phyloP scores from a whole-genome alignment of 306 rosid genomes.

The Astragalus membranaceus region DNA sequence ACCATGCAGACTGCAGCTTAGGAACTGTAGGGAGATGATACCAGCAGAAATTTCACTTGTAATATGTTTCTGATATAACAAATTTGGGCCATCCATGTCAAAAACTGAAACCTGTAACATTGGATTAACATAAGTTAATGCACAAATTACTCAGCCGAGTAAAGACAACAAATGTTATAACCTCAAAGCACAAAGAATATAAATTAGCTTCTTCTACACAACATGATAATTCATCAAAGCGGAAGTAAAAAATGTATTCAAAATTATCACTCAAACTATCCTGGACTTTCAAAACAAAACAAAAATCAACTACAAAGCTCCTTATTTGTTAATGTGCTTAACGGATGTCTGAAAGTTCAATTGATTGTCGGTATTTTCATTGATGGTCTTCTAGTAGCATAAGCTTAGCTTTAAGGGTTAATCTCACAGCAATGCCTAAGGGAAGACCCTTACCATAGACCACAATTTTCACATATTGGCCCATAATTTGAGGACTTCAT shows the following conservation, averaged over 20 bases:
- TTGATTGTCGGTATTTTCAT: not conserved
- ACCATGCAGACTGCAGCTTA: conserved; percentile 62
- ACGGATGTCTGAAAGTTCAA: not conserved
- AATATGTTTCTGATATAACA: conserved; percentile 62
- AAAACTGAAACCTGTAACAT: conserved; percentile 66
- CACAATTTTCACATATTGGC: not conserved
- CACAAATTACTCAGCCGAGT: not conserved
- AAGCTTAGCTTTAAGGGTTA: not conserved
- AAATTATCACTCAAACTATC: not conserved
- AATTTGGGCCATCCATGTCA: conserved; percentile 56
- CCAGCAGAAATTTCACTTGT: conserved; percentile 75
- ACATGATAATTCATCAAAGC: not conserved
- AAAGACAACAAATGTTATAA: conserved; percentile 15
- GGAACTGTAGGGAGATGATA: conserved; percentile 67
- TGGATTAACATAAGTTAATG: conserved; percentile 6
- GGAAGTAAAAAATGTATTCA: not conserved
- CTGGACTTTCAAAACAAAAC: not conserved
- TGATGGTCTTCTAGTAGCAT: not conserved
- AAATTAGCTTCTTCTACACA: not conserved
- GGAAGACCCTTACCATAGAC: not conserved
- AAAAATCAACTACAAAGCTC: not conserved
- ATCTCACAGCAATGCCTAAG: not conserved
- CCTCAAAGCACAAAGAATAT: conserved; percentile 4
- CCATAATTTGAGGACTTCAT: not conserved
- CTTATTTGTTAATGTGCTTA: not conserved